Evolutionary conservation across 169 alveolate species (phyloP).

Genomic region (Hammondia hammondi): DNA sequence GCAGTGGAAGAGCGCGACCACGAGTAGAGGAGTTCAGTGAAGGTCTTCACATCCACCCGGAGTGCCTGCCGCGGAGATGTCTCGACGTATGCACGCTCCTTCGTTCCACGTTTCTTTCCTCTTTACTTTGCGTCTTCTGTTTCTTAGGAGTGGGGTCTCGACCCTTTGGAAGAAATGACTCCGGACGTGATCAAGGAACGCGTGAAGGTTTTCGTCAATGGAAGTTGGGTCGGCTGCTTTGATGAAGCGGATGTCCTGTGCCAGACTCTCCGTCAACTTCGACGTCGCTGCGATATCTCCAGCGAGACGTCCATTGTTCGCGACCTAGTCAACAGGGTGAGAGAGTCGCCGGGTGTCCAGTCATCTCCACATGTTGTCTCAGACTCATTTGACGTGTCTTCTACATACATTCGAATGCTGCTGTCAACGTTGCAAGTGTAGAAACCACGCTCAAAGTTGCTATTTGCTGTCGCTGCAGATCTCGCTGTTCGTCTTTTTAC

Average conservation of each 20-base stretch:
- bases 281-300: conserved; percentile 93
- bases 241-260: conserved; percentile 92
- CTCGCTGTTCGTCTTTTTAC: too few relatives aligned
- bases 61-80: too few relatives aligned
- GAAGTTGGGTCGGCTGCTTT: conserved; percentile 93
- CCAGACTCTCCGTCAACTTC: conserved; percentile 85
- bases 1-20: too few relatives aligned
- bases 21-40: too few relatives aligned
- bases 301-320: conserved; percentile 96
- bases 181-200: conserved; percentile 80
- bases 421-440: too few relatives aligned
- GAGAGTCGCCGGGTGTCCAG: conserved; percentile 15
- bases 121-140: neutral
- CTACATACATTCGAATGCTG: too few relatives aligned
- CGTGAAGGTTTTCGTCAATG: conserved; percentile 82
- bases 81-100: too few relatives aligned
- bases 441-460: too few relatives aligned
- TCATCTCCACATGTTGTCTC: neutral
- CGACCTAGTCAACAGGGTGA: conserved; percentile 86
- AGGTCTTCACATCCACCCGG: too few relatives aligned
- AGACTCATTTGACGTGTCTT: too few relatives aligned
- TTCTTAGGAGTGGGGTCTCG: conserved; percentile 83
- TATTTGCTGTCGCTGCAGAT: too few relatives aligned
- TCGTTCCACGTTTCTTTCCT: too few relatives aligned
- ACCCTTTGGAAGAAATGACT: conserved; percentile 69